These are phyloP conservation scores for Yamadazyma phyllophila DNA, from an alignment of 805 yeast species.

Conservation along the genomic window DNA sequence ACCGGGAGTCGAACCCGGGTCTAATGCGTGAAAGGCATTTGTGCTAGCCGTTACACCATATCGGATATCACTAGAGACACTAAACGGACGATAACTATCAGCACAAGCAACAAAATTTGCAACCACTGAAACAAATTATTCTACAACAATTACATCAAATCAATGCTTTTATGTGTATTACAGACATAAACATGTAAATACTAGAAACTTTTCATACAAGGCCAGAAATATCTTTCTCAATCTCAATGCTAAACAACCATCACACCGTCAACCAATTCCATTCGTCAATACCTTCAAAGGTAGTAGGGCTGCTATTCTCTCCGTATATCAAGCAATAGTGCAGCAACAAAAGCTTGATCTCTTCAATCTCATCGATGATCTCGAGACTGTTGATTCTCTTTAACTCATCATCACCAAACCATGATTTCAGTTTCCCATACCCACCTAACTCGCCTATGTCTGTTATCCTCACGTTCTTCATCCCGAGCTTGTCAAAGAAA, in stretches of 20 bases:
- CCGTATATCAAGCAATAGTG: conserved; percentile 55
- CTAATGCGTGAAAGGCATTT: conserved; percentile 55
- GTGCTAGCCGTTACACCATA: conserved; percentile 56
- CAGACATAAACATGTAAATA: too few species aligned
- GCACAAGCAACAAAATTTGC: too few species aligned
- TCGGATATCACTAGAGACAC: conserved; percentile 38
- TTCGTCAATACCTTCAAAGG: neutral
- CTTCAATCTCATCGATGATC: conserved; percentile 74
- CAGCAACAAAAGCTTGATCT: conserved; percentile 54
- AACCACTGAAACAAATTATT: too few species aligned
- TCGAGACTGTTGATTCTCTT: conserved; percentile 53
- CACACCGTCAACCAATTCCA: conserved; percentile 4
- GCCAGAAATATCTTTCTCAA: too few species aligned
- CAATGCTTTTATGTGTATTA: neutral
- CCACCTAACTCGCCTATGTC: conserved; percentile 47
- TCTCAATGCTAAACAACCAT: neutral
- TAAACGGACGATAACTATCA: too few species aligned
- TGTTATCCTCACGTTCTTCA: conserved; percentile 37
- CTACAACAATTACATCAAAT: too few species aligned
- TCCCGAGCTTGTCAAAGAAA: conserved; percentile 23
- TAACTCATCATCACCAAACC: conserved; percentile 45
- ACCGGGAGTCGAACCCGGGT: conserved; percentile 88
- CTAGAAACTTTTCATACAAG: too few species aligned
- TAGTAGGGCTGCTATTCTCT: conserved; percentile 14
- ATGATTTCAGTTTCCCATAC: conserved; percentile 25